Base-by-base conservation (phyloP, 2,329 filamentous ascomycete species). In the Thielaviopsis populi region DNA sequence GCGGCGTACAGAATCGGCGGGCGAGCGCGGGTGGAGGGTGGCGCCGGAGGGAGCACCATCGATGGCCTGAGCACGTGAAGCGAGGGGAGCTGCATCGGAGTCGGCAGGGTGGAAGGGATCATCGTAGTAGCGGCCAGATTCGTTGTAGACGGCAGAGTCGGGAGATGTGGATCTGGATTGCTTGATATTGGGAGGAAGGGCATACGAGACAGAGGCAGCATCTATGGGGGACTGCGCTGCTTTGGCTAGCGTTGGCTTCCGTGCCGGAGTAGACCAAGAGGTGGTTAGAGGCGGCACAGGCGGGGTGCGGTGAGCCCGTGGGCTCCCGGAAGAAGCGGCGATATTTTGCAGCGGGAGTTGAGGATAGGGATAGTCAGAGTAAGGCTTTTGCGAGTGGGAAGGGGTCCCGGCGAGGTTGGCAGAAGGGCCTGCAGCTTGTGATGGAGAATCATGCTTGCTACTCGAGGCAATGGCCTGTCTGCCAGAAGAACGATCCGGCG, bases 11-110 rank as follows among this genome's bases (percentile, higher is more conserved):
- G 75, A 70, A 19, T 79, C 77, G 3, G 71, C 69, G 19, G 72
- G 72, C 17, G 65, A 66, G 5, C 73, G 73, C 19, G 77, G 74
- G 48, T 72, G 71, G 42, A 82, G 71, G 15, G 78, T 74, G 19
- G 80, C 78, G 5, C 61, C 62, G 3, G 61, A 42, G 3, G 58
- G 58, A 4, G 61, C 43, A 19, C 65, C 65, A 5, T 79, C 76
- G 24, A 82, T 84, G 5, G 82, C 79, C 68, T 82, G 78, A 30
- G 78, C 79, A 50, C 76, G 73, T n/a, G 77, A 75, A 15, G 81
- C 82, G 61, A 86, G 74, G 30, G 83, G 83, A 15, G 81, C 76
- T 1, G 61, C 65, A 41, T 66, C 65, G n/a, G 65, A 65, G 10
- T 67, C 65, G 42, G 19, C 59, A 13, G 63, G 54, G 40, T 61